These are phyloP conservation scores for Solanum dulcamara DNA, from an alignment of 257 asterid species.

Conservation along the genomic window DNA sequence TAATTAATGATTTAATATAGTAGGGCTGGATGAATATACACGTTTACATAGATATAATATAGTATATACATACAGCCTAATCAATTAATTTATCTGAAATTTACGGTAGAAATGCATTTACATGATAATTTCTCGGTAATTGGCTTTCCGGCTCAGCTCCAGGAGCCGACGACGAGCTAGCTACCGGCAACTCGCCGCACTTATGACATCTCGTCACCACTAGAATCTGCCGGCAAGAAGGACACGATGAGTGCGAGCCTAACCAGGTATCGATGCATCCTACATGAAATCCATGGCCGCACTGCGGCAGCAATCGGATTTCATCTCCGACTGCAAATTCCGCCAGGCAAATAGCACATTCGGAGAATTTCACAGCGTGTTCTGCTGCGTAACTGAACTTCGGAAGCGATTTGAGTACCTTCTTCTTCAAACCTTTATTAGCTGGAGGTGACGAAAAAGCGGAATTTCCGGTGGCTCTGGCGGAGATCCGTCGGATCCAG, in stretches of 20 bases:
- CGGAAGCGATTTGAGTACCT: conserved; percentile 12
- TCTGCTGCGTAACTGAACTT: conserved; percentile 2
- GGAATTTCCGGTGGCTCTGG: neutral
- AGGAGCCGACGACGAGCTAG: neutral
- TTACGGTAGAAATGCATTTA: neutral
- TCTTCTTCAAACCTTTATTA: conserved; percentile 10
- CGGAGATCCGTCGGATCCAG: conserved; percentile 2
- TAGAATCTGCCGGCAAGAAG: conserved; percentile 16
- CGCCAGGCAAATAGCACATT: conserved; percentile 18
- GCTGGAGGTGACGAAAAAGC: neutral
- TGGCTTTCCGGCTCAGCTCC: neutral
- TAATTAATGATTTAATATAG: neutral
- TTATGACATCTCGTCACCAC: conserved; percentile 3
- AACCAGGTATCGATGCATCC: conserved; percentile 20
- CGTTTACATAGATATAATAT: neutral
- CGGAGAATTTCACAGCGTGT: neutral
- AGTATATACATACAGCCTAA: neutral
- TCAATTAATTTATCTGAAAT: neutral
- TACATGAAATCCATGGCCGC: conserved; percentile 19
- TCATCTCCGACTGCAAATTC: conserved; percentile 10
- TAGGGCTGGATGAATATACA: neutral
- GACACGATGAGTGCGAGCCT: conserved; percentile 14
- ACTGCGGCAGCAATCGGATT: conserved; percentile 13
- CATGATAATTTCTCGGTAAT: neutral
- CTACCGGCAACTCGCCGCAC: conserved; percentile 10